These are phyloP conservation scores for Colletotrichum agaves DNA, from an alignment of 2,329 filamentous ascomycete genomes.

Conservation along the genomic window DNA sequence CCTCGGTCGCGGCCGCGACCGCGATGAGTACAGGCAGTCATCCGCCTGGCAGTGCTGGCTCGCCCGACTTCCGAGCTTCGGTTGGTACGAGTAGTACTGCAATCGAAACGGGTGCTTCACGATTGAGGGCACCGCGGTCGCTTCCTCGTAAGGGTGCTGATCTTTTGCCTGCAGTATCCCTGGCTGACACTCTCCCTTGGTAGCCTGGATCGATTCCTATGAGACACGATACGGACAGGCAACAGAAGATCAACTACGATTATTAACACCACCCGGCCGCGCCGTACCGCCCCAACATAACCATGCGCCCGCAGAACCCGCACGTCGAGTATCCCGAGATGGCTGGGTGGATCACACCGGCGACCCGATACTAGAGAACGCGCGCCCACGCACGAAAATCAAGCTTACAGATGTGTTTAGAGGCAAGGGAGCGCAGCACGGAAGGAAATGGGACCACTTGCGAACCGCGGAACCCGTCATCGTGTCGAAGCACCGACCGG, in stretches of 20 bases:
- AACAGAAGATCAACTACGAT: slow-evolving; percentile 51
- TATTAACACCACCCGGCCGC: slow-evolving; percentile 53
- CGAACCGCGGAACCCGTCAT: slow-evolving; percentile 69
- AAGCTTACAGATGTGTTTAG: slow-evolving; percentile 59
- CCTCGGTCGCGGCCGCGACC: slow-evolving; percentile 23
- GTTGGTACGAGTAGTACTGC: slow-evolving; percentile 38
- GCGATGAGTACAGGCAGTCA: slow-evolving; percentile 37
- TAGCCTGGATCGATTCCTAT: slow-evolving; percentile 63
- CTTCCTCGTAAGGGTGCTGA: slow-evolving; percentile 44
- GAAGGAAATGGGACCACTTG: slow-evolving; percentile 69
- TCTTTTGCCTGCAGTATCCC: background rate
- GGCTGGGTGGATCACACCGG: slow-evolving; percentile 56
- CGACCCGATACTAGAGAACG: slow-evolving; percentile 50
- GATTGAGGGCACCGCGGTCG: slow-evolving; percentile 39
- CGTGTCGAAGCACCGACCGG: slow-evolving; percentile 59
- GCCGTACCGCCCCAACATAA: slow-evolving; percentile 55
- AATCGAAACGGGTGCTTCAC: slow-evolving; percentile 32
- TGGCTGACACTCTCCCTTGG: slow-evolving; percentile 35
- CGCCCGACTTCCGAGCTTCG: slow-evolving; percentile 35
- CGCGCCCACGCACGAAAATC: slow-evolving; percentile 46
- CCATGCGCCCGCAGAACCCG: slow-evolving; percentile 50
- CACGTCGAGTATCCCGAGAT: slow-evolving; percentile 59
- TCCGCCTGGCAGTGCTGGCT: slow-evolving; percentile 38
- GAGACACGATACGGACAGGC: slow-evolving; percentile 53
- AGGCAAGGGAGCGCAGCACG: slow-evolving; percentile 58